A percentile compares a stretch with the other conserved stretches of the same genome.
Conservation (phyloP, 768 basidiomycete genomes). For the Polyporus arcularius region DNA sequence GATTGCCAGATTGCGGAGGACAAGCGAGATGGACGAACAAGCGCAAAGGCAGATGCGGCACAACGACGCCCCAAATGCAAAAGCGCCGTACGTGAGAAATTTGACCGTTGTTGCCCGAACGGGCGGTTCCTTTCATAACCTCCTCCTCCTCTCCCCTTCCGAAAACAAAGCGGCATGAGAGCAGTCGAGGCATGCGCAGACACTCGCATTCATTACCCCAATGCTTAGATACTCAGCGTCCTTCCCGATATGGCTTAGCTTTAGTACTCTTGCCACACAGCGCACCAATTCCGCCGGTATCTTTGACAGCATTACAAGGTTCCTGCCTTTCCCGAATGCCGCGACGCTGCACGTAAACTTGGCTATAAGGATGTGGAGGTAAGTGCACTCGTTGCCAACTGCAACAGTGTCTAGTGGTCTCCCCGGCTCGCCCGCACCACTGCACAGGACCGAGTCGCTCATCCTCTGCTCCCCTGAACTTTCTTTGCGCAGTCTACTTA, state of each 20-base stretch:
- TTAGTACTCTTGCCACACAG: slow-evolving; percentile 6
- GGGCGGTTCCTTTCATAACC: slow-evolving; percentile 6
- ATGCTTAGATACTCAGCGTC: slow-evolving; percentile 1
- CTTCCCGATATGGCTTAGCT: slow-evolving; percentile 5
- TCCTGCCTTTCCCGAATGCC: neutral
- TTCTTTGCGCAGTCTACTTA: slow-evolving; percentile 7
- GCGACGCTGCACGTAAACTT: neutral
- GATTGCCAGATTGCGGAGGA: neutral
- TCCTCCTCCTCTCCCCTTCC: neutral
- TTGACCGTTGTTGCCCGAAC: neutral
- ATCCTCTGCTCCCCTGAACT: neutral
- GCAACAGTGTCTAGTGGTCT: slow-evolving; percentile 12
- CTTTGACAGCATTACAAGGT: slow-evolving; percentile 12
- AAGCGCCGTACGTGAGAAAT: neutral
- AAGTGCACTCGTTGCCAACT: slow-evolving; percentile 4
- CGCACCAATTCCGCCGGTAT: neutral
- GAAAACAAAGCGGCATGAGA: slow-evolving; percentile 3
- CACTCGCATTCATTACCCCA: neutral
- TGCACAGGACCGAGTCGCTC: slow-evolving; percentile 1
- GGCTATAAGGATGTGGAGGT: slow-evolving; percentile 7
- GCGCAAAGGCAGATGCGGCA: slow-evolving; percentile 6
- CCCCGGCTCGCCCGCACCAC: slow-evolving; percentile 1
- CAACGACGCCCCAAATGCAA: neutral
- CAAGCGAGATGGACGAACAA: slow-evolving; percentile 6
- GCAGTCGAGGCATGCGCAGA: neutral